Evolutionary conservation across 1,284 basidiomycete species (phyloP).

Genomic region (Fereydounia khargensis): DNA sequence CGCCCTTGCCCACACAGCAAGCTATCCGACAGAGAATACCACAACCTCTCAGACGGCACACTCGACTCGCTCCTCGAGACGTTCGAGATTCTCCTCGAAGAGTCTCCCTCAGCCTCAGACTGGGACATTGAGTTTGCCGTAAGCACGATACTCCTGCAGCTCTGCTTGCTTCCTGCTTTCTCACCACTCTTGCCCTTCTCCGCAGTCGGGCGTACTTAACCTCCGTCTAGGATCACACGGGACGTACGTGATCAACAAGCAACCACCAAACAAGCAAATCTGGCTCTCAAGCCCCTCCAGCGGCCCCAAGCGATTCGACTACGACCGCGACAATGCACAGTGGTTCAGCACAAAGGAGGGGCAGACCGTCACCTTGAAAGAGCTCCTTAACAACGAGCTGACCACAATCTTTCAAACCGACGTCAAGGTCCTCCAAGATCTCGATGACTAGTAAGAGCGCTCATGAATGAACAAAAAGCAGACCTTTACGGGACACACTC

Average conservation of each 20-base stretch:
- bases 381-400: conserved; percentile 42
- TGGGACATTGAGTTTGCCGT: conserved; percentile 95
- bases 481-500: too few species aligned
- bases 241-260: conserved; percentile 99
- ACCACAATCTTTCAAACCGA: conserved; percentile 32
- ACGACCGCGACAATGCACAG: conserved; percentile 26
- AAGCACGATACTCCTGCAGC: conserved; percentile 57
- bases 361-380: conserved; percentile 28
- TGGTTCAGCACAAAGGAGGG: conserved; percentile 53
- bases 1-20: not conserved
- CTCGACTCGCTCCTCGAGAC: conserved; percentile 80
- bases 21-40: conserved; percentile 71
- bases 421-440: conserved; percentile 24
- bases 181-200: not conserved
- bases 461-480: too few species aligned
- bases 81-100: conserved; percentile 76
- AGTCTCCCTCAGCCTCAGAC: conserved; percentile 59
- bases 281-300: conserved; percentile 83
- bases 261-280: conserved; percentile 97
- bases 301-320: conserved; percentile 55
- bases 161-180: conserved; percentile 2
- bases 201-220: conserved; percentile 83
- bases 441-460: conserved; percentile 10
- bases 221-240: conserved; percentile 76
- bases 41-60: conserved; percentile 72